Percentiles rank a stretch among this genome's conserved stretches.
These are phyloP conservation scores for Neoascochyta sp. DNA, from an alignment of 2,329 filamentous ascomycete genomes.

Conservation along the genomic window DNA sequence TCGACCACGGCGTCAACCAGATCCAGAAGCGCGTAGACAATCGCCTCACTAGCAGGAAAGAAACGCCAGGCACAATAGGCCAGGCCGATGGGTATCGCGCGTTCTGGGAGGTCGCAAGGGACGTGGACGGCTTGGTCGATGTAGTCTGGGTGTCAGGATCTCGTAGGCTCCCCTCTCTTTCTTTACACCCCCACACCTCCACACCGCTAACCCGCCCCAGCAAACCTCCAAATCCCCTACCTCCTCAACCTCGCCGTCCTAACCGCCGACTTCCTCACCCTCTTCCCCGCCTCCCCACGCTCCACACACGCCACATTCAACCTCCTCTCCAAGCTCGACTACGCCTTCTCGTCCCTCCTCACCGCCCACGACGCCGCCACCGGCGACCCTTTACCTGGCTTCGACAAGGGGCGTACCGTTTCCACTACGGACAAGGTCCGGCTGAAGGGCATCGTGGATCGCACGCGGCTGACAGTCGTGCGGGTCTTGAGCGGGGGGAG, in stretches of 20 bases:
- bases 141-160: slow-evolving; percentile 85
- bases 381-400: slow-evolving; percentile 64
- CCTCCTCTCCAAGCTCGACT: slow-evolving; percentile 73
- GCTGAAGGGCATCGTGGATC: slow-evolving; percentile 75
- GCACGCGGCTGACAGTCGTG: slow-evolving; percentile 67
- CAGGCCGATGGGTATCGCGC: slow-evolving; percentile 53
- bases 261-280: slow-evolving; percentile 66
- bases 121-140: slow-evolving; percentile 72
- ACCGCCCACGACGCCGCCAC: slow-evolving; percentile 64
- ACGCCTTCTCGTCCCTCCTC: slow-evolving; percentile 75
- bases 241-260: slow-evolving; percentile 73
- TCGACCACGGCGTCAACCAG: slow-evolving; percentile 49
- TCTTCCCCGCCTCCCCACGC: slow-evolving; percentile 65
- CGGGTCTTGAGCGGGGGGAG: slow-evolving; percentile 60
- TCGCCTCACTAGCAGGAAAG: slow-evolving; percentile 43
- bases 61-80: slow-evolving; percentile 42
- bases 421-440: slow-evolving; percentile 87
- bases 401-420: slow-evolving; percentile 59
- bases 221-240: slow-evolving; percentile 77
- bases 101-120: slow-evolving; percentile 67
- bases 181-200: too few relatives aligned
- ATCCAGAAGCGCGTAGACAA: slow-evolving; percentile 31
- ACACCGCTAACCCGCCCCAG: too few relatives aligned
- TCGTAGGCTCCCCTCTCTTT: slow-evolving; percentile 54
- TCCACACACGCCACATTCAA: slow-evolving; percentile 65